Percentiles rank a stretch among this genome's conserved stretches.
Evolutionary conservation across 2,329 filamentous ascomycete genomes (phyloP).

Genomic region (Clathrospora elynae): DNA sequence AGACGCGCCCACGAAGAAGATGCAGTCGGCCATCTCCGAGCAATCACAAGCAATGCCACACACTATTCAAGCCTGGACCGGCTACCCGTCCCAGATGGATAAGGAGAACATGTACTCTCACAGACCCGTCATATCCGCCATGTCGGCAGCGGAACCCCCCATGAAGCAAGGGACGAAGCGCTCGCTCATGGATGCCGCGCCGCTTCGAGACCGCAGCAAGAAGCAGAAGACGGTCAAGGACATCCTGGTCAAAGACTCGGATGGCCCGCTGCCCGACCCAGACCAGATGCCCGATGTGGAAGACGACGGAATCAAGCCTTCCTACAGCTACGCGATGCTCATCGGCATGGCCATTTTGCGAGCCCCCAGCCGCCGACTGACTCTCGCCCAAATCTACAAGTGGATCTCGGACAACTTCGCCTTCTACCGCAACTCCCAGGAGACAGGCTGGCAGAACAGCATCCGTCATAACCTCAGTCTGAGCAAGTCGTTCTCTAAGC

Average conservation of each 20-base stretch:
- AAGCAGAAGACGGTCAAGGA: constrained; percentile 64
- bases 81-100: constrained; percentile 51
- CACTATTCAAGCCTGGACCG: constrained; percentile 60
- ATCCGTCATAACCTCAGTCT: constrained; percentile 97
- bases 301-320: constrained; percentile 87
- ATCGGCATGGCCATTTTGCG: constrained; percentile 97
- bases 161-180: constrained; percentile 57
- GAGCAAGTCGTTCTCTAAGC: constrained; percentile 95
- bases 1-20: constrained; percentile 72
- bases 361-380: constrained; percentile 80
- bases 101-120: constrained; percentile 56
- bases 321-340: constrained; percentile 90
- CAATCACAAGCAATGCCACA: constrained; percentile 49
- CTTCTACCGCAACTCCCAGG: constrained; percentile 77
- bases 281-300: constrained; percentile 80
- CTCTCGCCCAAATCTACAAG: constrained; percentile 94
- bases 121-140: constrained; percentile 42
- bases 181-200: constrained; percentile 71
- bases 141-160: constrained; percentile 36
- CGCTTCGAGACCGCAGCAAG: constrained; percentile 74
- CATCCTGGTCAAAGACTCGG: constrained; percentile 50
- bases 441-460: constrained; percentile 97
- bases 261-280: constrained; percentile 66
- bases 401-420: constrained; percentile 97
- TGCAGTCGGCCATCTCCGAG: constrained; percentile 54